A percentile compares a stretch with the other conserved stretches of the same genome.
Evolutionary conservation across 345 rosid species (phyloP).

Genomic region (Limnanthes douglasii): DNA sequence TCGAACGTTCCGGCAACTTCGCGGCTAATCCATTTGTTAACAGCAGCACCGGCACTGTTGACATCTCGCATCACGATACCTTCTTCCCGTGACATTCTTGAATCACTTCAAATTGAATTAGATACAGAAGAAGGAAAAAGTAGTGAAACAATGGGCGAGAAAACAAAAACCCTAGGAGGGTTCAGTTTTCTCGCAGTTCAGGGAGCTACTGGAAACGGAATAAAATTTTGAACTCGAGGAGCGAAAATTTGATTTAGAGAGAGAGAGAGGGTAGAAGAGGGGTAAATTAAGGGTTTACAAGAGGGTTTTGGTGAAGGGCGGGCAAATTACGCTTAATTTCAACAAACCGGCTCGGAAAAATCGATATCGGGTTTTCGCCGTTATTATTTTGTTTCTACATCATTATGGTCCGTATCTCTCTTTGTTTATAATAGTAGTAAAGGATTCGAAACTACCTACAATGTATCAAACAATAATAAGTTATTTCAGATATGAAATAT

Average conservation of each 20-base stretch:
- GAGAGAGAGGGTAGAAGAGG: not conserved
- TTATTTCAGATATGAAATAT: too few species aligned
- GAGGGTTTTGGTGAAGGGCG: constrained; percentile 11
- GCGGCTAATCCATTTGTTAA: constrained; percentile 71
- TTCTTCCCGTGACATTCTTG: constrained; percentile 57
- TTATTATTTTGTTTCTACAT: too few species aligned
- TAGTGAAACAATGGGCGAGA: constrained; percentile 5
- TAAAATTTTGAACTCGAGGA: constrained; percentile 3
- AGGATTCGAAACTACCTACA: too few species aligned
- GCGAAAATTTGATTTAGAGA: constrained; percentile 8
- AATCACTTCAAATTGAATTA: not conserved
- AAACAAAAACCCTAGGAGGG: constrained; percentile 15
- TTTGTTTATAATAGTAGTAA: too few species aligned
- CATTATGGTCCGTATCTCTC: too few species aligned
- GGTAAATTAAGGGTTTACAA: constrained; percentile 6
- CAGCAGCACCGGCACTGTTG: constrained; percentile 53
- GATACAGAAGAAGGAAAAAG: constrained; percentile 6
- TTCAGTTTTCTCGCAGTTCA: constrained; percentile 10
- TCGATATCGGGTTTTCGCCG: too few species aligned
- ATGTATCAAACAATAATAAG: too few species aligned
- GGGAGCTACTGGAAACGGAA: constrained; percentile 4
- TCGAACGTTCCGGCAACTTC: constrained; percentile 74
- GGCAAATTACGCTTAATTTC: constrained; percentile 4
- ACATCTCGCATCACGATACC: constrained; percentile 84
- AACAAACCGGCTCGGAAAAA: constrained; percentile 4